Evolutionary conservation across 176 grass and related monocot genomes (phyloP).

Genomic region (Luzula sylvatica): DNA sequence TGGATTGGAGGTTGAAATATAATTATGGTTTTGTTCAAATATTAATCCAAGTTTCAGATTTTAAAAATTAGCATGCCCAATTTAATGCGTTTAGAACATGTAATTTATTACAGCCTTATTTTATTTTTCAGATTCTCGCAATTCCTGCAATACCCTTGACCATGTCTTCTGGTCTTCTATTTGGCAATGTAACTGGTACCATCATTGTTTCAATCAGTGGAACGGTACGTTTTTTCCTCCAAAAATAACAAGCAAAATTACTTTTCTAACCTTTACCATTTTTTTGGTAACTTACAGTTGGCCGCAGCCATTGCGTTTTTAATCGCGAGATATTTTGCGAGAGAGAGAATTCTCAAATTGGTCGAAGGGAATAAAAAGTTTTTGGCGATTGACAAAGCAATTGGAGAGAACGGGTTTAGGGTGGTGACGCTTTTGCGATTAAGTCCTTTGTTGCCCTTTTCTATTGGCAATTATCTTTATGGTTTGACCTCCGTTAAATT

Average conservation of each 20-base stretch:
- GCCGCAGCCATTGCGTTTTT: conserved; percentile 82
- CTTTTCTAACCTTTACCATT: background rate
- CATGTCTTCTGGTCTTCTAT: conserved; percentile 87
- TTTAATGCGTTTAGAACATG: background rate
- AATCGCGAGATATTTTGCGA: conserved; percentile 98
- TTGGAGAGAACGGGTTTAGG: conserved; percentile 97
- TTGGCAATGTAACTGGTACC: conserved; percentile 78
- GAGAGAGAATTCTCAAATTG: conserved; percentile 90
- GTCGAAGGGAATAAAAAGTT: conserved; percentile 99
- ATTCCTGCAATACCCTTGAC: conserved; percentile 98
- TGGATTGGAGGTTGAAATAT: conserved; percentile 60
- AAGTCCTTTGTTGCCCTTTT: conserved; percentile 91
- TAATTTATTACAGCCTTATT: background rate
- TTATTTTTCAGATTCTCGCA: conserved; percentile 60
- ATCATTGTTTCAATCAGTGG: conserved; percentile 92
- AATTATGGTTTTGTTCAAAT: background rate
- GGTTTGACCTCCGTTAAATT: conserved; percentile 98
- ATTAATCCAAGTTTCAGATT: background rate
- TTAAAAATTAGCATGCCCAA: background rate
- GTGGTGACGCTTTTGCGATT: conserved; percentile 89
- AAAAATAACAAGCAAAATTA: background rate
- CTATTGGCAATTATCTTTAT: conserved; percentile 95
- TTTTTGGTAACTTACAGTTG: conserved; percentile 45
- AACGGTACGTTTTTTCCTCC: conserved; percentile 49
- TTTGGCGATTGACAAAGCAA: conserved; percentile 95